phyloP scores from a whole-genome alignment of 768 basidiomycete genomes.

The Serendipita vermifera region DNA sequence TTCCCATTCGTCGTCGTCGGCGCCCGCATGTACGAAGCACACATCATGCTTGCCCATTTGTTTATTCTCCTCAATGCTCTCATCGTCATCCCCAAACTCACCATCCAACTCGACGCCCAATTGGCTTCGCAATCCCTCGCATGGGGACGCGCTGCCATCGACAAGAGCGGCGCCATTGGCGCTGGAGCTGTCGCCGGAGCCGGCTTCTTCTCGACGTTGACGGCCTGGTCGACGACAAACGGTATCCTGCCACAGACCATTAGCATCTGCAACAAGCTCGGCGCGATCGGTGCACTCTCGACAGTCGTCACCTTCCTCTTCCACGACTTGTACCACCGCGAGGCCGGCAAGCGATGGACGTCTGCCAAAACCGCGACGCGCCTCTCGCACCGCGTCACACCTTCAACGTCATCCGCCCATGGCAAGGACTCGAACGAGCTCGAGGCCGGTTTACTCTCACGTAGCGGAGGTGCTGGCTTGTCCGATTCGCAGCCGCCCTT shows the following conservation, averaged over 20 bases:
- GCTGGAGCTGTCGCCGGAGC: too few species aligned
- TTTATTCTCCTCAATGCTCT: conserved; percentile 14
- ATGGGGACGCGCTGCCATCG: background rate
- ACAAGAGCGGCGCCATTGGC: too few species aligned
- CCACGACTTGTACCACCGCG: conserved; percentile 19
- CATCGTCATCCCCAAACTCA: background rate
- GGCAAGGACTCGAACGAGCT: too few species aligned
- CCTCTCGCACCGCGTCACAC: too few species aligned
- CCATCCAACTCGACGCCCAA: background rate
- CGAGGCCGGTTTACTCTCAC: too few species aligned
- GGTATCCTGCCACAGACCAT: background rate
- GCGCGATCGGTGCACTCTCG: background rate
- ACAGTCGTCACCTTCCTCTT: conserved; percentile 8
- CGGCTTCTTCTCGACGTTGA: background rate
- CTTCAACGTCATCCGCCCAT: too few species aligned
- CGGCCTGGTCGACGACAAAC: background rate
- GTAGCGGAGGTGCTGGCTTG: too few species aligned
- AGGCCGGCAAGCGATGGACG: conserved; percentile 17
- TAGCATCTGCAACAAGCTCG: background rate
- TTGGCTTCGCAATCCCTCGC: background rate
- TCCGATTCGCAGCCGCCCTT: background rate
- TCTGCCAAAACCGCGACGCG: conserved; percentile 11
- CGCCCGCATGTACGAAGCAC: conserved; percentile 20
- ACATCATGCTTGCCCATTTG: conserved; percentile 20
- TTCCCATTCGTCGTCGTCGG: conserved; percentile 11